These are phyloP conservation scores for Helianthus tuberosus DNA, from an alignment of 129 eudicot genomes.

Conservation along the genomic window DNA sequence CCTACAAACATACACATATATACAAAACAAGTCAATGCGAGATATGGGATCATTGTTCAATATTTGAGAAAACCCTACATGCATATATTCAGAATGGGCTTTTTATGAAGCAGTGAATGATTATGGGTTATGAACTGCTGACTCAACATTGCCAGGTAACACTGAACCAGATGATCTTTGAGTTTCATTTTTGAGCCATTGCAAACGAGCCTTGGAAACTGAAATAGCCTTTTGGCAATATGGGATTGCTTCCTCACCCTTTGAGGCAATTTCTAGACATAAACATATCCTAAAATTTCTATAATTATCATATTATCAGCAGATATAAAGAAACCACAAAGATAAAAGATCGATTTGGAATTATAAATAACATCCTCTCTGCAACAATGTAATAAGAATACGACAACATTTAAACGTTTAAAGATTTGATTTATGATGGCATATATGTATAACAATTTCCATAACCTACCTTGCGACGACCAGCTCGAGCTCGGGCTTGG, in stretches of 20 bases:
- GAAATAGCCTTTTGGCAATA: conserved; percentile 90
- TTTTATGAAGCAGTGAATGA: conserved; percentile 52
- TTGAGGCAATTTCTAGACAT: conserved; percentile 77
- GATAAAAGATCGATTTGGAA: too few species aligned
- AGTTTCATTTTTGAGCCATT: conserved; percentile 60
- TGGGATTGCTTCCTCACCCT: conserved; percentile 87
- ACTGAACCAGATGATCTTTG: conserved; percentile 44
- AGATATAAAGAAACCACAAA: background rate
- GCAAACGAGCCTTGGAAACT: conserved; percentile 76
- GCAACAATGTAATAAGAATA: too few species aligned
- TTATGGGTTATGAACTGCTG: conserved; percentile 34
- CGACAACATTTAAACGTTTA: too few species aligned
- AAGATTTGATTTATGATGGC: too few species aligned
- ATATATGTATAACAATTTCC: too few species aligned
- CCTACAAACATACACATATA: too few species aligned
- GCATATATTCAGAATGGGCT: conserved; percentile 41
- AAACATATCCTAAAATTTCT: conserved; percentile 95
- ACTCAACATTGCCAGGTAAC: conserved; percentile 36
- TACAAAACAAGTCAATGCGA: too few species aligned
- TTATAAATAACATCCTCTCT: too few species aligned
- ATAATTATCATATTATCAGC: conserved; percentile 33
- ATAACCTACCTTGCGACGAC: too few species aligned
- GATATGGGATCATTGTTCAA: too few species aligned
- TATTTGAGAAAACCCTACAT: too few species aligned
- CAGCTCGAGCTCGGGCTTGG: too few species aligned